Percentiles rank a stretch among this genome's conserved stretches.
These are phyloP conservation scores for Plasmodium malariae DNA, from an alignment of 169 alveolate species.

Conservation along the genomic window DNA sequence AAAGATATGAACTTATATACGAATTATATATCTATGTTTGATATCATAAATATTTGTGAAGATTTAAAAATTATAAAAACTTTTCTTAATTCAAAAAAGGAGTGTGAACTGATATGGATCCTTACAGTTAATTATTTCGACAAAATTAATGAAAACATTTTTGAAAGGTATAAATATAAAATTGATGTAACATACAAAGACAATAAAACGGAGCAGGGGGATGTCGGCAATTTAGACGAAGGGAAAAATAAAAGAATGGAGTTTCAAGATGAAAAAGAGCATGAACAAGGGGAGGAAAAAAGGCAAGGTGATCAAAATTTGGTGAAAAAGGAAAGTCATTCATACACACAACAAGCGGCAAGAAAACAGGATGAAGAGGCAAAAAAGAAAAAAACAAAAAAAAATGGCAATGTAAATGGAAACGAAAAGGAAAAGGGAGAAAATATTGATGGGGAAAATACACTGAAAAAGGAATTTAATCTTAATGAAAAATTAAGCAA, in stretches of 20 bases:
- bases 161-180: slow-evolving; percentile 48
- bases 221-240: background rate
- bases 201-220: background rate
- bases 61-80: slow-evolving; percentile 57
- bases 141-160: slow-evolving; percentile 21
- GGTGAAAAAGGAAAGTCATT: too few species aligned
- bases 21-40: slow-evolving; percentile 56
- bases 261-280: background rate
- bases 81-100: slow-evolving; percentile 58
- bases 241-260: background rate
- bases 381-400: background rate
- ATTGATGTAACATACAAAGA: slow-evolving; percentile 27
- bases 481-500: background rate
- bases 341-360: too few species aligned
- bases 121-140: slow-evolving; percentile 62
- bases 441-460: background rate
- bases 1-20: slow-evolving; percentile 35
- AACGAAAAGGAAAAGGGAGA: background rate
- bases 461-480: background rate
- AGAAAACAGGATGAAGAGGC: background rate
- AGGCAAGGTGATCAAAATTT: too few species aligned
- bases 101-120: slow-evolving; percentile 65
- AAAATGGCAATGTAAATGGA: background rate
- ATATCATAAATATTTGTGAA: slow-evolving; percentile 44
- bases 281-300: background rate